phyloP scores from a whole-genome alignment of 1,139 yeast species.

The Barnettozyma hawaiiensis region DNA sequence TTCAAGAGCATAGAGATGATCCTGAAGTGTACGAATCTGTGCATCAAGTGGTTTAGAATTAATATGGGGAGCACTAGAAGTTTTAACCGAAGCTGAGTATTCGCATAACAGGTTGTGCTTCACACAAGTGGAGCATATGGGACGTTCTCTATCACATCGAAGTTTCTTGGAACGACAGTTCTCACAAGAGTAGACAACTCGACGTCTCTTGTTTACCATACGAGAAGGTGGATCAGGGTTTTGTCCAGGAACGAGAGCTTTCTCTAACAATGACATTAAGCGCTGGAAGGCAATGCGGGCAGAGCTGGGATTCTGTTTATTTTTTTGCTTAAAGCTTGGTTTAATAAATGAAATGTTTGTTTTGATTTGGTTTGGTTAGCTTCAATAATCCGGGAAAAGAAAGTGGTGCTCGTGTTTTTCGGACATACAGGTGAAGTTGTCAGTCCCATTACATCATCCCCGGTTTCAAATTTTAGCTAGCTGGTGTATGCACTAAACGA shows the following conservation, averaged over 20 bases:
- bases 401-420: too few relatives aligned
- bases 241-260: not conserved
- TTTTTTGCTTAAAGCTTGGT: too few relatives aligned
- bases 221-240: not conserved
- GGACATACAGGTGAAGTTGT: too few relatives aligned
- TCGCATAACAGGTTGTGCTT: conserved; percentile 3
- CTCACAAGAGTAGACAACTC: conserved; percentile 11
- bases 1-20: conserved; percentile 1
- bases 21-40: conserved; percentile 2
- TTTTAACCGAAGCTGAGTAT: not conserved
- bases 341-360: too few relatives aligned
- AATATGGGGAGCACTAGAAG: not conserved
- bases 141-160: conserved; percentile 9
- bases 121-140: conserved; percentile 7
- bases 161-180: conserved; percentile 11
- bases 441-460: too few relatives aligned
- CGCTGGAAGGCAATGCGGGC: too few relatives aligned
- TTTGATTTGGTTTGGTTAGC: too few relatives aligned
- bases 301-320: too few relatives aligned
- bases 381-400: too few relatives aligned
- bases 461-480: too few relatives aligned
- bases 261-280: not conserved
- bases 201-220: conserved; percentile 1
- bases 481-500: too few relatives aligned
- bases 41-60: not conserved